Conservation (phyloP, 2,329 filamentous ascomycete species). For the Neofusicoccum laricinum region DNA sequence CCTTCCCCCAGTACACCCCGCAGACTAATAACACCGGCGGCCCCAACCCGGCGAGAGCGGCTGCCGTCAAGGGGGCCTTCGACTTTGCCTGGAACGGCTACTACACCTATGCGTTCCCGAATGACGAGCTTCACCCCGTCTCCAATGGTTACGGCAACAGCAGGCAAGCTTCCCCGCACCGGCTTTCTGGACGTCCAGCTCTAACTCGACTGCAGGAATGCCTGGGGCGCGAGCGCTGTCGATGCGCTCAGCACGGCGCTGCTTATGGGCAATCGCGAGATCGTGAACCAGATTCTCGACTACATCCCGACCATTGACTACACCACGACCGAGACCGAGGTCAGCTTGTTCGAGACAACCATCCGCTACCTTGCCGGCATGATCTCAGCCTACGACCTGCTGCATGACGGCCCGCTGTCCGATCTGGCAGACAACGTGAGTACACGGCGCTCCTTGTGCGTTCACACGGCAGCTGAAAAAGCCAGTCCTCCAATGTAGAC, state of each 20-base stretch:
- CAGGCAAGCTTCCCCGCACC: conserved; percentile 49
- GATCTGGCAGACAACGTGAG: conserved; percentile 46
- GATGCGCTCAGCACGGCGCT: conserved; percentile 79
- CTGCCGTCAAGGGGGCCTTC: conserved; percentile 34
- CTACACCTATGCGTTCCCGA: conserved; percentile 69
- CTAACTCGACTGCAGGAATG: conserved; percentile 56
- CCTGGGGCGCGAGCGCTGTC: conserved; percentile 80
- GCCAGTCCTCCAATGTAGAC: conserved; percentile 46
- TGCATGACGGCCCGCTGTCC: conserved; percentile 61
- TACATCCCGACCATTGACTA: conserved; percentile 72
- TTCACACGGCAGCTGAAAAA: background rate
- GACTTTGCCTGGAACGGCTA: conserved; percentile 49
- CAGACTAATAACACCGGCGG: background rate
- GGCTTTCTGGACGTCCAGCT: background rate
- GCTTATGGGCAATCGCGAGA: conserved; percentile 67
- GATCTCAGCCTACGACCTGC: conserved; percentile 71
- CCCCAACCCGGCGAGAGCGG: conserved; percentile 23
- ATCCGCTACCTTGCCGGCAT: conserved; percentile 84
- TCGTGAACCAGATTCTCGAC: conserved; percentile 68
- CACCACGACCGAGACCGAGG: conserved; percentile 51
- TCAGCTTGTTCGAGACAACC: conserved; percentile 86
- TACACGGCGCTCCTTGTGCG: background rate
- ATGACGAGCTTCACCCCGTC: conserved; percentile 71
- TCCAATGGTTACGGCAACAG: conserved; percentile 65
- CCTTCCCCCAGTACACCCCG: background rate